Percentiles rank a stretch among this genome's conserved stretches.
Conservation (phyloP, 441 rosid genomes). For the Capsella rubella region DNA sequence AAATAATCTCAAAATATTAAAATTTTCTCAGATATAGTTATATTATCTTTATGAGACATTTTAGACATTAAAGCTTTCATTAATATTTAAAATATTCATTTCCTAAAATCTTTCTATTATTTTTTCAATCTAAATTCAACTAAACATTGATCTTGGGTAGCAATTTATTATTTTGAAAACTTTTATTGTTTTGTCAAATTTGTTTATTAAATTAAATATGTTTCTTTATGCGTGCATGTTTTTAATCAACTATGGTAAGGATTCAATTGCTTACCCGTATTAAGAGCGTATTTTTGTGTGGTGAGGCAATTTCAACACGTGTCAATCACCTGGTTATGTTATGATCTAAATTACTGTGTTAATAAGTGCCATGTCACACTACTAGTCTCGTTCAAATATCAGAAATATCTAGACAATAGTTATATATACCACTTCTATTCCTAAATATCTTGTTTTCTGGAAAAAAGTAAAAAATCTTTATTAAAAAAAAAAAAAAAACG, state of each 20-base stretch:
- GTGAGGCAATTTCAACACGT: constrained; percentile 28
- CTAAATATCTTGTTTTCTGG: not conserved
- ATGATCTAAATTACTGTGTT: not conserved
- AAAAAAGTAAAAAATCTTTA: no score
- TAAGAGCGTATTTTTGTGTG: constrained; percentile 8
- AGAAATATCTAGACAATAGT: constrained; percentile 25
- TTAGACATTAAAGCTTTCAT: not conserved
- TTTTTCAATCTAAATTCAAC: not conserved
- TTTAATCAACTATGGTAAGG: constrained; percentile 24
- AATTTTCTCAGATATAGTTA: no score
- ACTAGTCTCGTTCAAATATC: constrained; percentile 12
- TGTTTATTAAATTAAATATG: constrained; percentile 3
- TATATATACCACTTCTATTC: constrained; percentile 18
- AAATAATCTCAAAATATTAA: no score
- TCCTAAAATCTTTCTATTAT: not conserved
- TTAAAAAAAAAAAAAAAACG: not conserved
- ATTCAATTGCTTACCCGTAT: constrained; percentile 41
- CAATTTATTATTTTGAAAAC: not conserved
- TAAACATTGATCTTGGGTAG: not conserved
- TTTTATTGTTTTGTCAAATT: not conserved
- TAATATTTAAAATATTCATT: not conserved
- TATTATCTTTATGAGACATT: no score
- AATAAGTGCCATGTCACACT: constrained; percentile 26
- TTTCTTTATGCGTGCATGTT: not conserved
- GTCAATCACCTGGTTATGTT: not conserved